Evolutionary conservation across 2,329 filamentous ascomycete genomes (phyloP).

Genomic region (Scedosporium minutisporum): DNA sequence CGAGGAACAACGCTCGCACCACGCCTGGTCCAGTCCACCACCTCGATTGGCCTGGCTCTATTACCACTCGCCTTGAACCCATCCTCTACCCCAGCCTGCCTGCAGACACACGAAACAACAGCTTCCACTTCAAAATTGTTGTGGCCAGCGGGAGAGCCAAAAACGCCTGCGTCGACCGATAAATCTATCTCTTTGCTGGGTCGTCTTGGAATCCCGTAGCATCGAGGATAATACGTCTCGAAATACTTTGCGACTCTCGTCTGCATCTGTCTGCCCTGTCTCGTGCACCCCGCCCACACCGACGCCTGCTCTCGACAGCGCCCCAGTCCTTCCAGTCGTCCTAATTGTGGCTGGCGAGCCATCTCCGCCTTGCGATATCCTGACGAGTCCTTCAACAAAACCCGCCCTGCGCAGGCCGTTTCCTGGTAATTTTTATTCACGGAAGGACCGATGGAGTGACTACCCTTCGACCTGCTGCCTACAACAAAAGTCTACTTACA

Average conservation of each 20-base stretch:
- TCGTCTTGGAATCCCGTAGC: too few relatives aligned
- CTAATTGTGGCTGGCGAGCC: not conserved
- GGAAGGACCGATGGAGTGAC: not conserved
- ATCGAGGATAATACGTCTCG: too few relatives aligned
- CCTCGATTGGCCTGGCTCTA: not conserved
- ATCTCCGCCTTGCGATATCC: not conserved
- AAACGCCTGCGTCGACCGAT: too few relatives aligned
- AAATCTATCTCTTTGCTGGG: too few relatives aligned
- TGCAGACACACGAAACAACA: not conserved
- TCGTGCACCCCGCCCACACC: not conserved
- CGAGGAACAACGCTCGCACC: too few relatives aligned
- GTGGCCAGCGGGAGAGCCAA: too few relatives aligned
- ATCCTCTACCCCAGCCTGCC: not conserved
- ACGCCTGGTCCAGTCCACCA: not conserved
- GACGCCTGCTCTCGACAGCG: not conserved
- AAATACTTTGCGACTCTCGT: not conserved
- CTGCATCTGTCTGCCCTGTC: not conserved
- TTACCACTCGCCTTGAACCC: not conserved
- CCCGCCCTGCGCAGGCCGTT: not conserved
- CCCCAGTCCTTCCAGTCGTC: not conserved
- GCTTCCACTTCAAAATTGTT: not conserved
- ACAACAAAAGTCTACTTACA: not conserved
- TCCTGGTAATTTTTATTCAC: not conserved
- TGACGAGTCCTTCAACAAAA: not conserved
- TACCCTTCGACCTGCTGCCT: not conserved